Conservation (phyloP, 2,329 filamentous ascomycete genomes). For the Macroventuria anomochaeta region DNA sequence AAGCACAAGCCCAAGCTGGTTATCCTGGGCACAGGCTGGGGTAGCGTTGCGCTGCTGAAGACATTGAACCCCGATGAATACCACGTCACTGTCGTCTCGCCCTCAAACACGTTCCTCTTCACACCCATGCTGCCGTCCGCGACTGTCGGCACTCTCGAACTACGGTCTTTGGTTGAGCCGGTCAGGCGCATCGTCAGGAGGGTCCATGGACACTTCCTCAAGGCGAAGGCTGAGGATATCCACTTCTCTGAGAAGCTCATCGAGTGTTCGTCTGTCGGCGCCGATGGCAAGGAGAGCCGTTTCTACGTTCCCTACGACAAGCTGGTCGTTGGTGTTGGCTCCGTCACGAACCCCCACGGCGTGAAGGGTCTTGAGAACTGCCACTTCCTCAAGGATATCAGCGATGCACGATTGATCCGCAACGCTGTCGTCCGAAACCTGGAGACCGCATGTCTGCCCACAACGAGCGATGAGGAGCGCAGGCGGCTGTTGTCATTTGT, state of each 20-base stretch:
- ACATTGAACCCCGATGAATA: constrained; percentile 89
- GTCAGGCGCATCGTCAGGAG: constrained; percentile 81
- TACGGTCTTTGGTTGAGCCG: constrained; percentile 90
- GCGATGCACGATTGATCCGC: constrained; percentile 86
- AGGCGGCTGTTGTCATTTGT: constrained; percentile 90
- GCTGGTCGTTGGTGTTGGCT: constrained; percentile 89
- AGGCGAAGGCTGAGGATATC: constrained; percentile 84
- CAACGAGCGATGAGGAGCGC: constrained; percentile 86
- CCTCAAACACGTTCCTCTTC: constrained; percentile 96
- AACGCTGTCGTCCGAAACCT: constrained; percentile 89
- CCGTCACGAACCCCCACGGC: constrained; percentile 91
- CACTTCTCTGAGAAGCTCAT: constrained; percentile 92
- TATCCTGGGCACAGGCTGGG: constrained; percentile 93
- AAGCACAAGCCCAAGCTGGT: constrained; percentile 93
- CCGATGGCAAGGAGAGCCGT: constrained; percentile 72
- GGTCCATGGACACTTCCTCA: constrained; percentile 86
- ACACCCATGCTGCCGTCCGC: constrained; percentile 98
- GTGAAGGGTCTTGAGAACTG: constrained; percentile 94
- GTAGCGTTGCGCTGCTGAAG: constrained; percentile 89
- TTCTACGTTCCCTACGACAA: constrained; percentile 99
- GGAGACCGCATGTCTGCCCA: constrained; percentile 90
- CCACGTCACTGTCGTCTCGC: constrained; percentile 93
- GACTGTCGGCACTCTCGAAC: constrained; percentile 91
- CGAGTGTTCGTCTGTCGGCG: constrained; percentile 78
- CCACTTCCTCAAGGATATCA: constrained; percentile 93